phyloP scores from a whole-genome alignment of 352 stramenopile species.

The Phytophthora meadii region DNA sequence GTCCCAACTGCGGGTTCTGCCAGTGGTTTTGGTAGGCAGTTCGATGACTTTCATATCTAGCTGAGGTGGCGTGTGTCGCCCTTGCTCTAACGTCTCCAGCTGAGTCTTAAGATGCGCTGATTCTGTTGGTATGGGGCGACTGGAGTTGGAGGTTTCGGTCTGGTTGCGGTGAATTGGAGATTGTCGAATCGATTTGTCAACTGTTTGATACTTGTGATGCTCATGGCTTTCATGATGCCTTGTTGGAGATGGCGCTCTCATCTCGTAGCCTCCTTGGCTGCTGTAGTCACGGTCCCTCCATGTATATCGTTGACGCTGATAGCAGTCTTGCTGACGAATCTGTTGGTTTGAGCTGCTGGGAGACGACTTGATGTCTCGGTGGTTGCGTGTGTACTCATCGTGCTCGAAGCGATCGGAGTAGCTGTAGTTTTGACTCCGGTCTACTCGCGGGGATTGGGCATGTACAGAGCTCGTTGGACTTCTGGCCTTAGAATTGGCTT shows the following conservation, averaged over 20 bases:
- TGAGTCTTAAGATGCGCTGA: constrained; percentile 7
- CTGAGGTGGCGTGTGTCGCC: constrained; percentile 13
- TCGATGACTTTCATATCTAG: constrained; percentile 42
- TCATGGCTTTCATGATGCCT: constrained; percentile 4
- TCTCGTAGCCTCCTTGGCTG: constrained; percentile 15
- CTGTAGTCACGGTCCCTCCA: constrained; percentile 17
- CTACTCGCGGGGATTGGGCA: constrained; percentile 7
- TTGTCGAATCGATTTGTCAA: constrained; percentile 14
- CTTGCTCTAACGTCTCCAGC: not conserved
- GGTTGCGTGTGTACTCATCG: constrained; percentile 4
- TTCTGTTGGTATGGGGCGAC: not conserved
- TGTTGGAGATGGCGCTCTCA: constrained; percentile 12
- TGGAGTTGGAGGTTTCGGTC: constrained; percentile 2
- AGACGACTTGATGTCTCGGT: constrained; percentile 12
- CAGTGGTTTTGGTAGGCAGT: not conserved
- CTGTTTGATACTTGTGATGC: not conserved
- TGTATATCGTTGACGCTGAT: constrained; percentile 14
- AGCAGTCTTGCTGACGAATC: constrained; percentile 4
- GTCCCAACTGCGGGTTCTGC: constrained; percentile 20
- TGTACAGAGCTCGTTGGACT: constrained; percentile 11
- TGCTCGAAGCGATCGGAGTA: constrained; percentile 13
- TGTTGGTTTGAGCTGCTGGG: constrained; percentile 17
- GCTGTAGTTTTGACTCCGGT: constrained; percentile 15
- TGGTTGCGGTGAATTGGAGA: constrained; percentile 7
- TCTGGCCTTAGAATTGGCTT: constrained; percentile 13